Evolutionary conservation across 2,329 filamentous ascomycete species (phyloP).

Genomic region (Talaromyces atroroseus): DNA sequence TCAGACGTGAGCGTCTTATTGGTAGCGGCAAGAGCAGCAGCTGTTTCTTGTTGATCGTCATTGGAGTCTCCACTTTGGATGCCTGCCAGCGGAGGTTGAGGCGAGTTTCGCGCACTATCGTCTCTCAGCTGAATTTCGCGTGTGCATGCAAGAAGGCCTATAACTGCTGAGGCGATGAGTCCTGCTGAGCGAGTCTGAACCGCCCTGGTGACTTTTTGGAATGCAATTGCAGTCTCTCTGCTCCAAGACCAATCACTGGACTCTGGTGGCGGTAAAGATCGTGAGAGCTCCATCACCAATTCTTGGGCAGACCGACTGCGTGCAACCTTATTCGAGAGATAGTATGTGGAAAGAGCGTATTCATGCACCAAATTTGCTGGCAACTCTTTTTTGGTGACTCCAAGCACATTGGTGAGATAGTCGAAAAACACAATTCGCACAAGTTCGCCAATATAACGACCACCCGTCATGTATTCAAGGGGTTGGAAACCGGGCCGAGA

Average conservation of each 20-base stretch:
- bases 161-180: constrained; percentile 65
- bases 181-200: constrained; percentile 69
- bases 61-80: constrained; percentile 16
- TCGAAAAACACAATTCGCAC: constrained; percentile 65
- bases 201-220: constrained; percentile 63
- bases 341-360: constrained; percentile 65
- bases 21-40: not conserved
- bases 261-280: constrained; percentile 50
- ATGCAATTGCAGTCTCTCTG: constrained; percentile 50
- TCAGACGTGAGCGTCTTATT: constrained; percentile 1
- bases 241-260: constrained; percentile 58
- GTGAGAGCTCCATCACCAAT: constrained; percentile 42
- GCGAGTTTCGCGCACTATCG: constrained; percentile 34
- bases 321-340: constrained; percentile 65
- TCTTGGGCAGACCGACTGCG: constrained; percentile 45
- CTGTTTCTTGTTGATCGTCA: not conserved
- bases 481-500: constrained; percentile 73
- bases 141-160: constrained; percentile 64
- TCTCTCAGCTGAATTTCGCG: constrained; percentile 55
- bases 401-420: constrained; percentile 49
- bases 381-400: constrained; percentile 38
- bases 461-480: constrained; percentile 78
- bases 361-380: constrained; percentile 52
- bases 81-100: constrained; percentile 25
- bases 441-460: constrained; percentile 71